Percentiles rank a stretch among this genome's conserved stretches.
phyloP scores from a whole-genome alignment of 306 rosid species.

The Prunus padus region DNA sequence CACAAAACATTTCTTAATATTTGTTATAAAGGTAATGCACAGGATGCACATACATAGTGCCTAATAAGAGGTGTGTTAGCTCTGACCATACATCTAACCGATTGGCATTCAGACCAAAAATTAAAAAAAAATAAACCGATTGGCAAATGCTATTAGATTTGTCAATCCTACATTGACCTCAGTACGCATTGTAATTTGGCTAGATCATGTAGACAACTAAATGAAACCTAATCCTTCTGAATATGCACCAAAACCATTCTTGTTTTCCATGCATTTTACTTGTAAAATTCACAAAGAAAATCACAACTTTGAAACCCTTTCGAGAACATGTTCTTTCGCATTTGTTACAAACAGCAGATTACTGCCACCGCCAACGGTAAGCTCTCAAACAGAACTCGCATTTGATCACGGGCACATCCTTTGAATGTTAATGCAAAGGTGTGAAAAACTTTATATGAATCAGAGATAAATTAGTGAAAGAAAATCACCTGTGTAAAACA shows the following conservation, averaged over 20 bases:
- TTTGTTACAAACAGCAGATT: background rate
- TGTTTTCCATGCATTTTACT: background rate
- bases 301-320: background rate
- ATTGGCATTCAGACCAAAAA: background rate
- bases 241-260: background rate
- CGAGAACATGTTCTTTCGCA: background rate
- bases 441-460: background rate
- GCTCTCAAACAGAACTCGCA: background rate
- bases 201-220: background rate
- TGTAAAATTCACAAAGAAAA: too few relatives aligned
- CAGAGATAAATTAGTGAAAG: background rate
- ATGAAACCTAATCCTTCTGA: background rate
- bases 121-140: background rate
- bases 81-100: background rate
- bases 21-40: constrained; percentile 30
- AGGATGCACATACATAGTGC: background rate
- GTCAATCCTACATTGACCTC: background rate
- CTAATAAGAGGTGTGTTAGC: background rate
- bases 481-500: background rate
- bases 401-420: background rate
- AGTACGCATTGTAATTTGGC: background rate
- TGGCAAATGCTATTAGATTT: background rate
- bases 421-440: background rate
- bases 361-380: background rate
- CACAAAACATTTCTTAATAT: constrained; percentile 35